Base-by-base conservation (phyloP, 2,329 filamentous ascomycete genomes). In the Immersiporthe knoxdaviesiana region DNA sequence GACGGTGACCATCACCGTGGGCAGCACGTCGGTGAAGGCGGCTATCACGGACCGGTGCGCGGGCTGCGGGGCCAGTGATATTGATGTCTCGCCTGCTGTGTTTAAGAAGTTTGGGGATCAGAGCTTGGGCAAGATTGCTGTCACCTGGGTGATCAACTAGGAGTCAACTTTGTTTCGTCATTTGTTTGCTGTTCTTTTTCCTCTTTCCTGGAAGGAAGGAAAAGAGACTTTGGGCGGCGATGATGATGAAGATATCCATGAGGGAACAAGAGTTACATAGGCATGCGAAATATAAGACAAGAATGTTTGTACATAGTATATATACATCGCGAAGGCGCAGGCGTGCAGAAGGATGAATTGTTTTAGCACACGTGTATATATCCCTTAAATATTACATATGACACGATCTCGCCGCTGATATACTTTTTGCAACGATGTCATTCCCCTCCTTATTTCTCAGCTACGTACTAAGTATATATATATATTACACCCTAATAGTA, bases 51-150 rank as follows among this genome's bases (percentile, higher is more conserved):
- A 69, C 59, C 44, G 62, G 60, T 69, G 68, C 52, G 62, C 62
- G 47, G 65, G 64, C 6, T 69, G 68, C 27, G 64, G 58, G 12
- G 37, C 61, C 1, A 39, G 12, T 10, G 59, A 69, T 30, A 67
- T 69, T 8, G 68, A 69, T 27, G 68, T 69, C 18, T 69, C 68
- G 18, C 68, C 68, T 1, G 68, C 64, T 2, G 68, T 69, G 3
- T 69, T 69, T 32, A 59, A 47, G 8, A 32, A 63, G 41, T 67
- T 65, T 21, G 68, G 64, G 12, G 27, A 37, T 5, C 12, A 67
- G 68, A 67, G 64, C 32, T 7, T 18, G 10, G 68, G 68, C n/a
- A 50, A 62, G 5, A 67, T 69, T 3, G 39, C 37, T 21, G 68
- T 69, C 27, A 67, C 58, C 37, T 69, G 68, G 68, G 50, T 32